Percentiles rank a stretch among this genome's conserved stretches.
Conservation (phyloP, 805 yeast genomes). For the Vanderwaltozyma tropicalis region DNA sequence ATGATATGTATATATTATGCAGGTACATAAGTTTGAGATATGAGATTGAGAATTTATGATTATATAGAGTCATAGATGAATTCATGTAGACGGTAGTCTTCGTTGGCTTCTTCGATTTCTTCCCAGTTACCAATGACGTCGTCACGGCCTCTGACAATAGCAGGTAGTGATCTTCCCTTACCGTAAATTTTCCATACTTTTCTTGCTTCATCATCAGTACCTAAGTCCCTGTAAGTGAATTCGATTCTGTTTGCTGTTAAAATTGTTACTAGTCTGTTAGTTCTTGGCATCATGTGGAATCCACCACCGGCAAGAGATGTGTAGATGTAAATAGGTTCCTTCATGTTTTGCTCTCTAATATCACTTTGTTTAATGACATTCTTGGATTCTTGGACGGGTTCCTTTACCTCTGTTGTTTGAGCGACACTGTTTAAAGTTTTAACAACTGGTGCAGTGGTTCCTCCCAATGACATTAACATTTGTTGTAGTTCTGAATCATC, state of each 20-base stretch:
- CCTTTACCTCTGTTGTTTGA: neutral
- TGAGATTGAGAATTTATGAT: no score
- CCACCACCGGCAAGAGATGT: constrained; percentile 86
- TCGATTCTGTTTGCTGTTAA: constrained; percentile 62
- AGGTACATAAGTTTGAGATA: no score
- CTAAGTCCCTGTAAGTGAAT: constrained; percentile 64
- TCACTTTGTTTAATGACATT: constrained; percentile 9
- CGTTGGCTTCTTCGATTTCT: constrained; percentile 80
- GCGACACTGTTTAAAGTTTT: neutral
- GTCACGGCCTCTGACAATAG: constrained; percentile 72
- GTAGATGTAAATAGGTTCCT: constrained; percentile 61
- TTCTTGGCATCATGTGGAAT: constrained; percentile 64
- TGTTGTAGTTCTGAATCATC: constrained; percentile 16
- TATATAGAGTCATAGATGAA: constrained; percentile 54
- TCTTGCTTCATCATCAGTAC: constrained; percentile 81
- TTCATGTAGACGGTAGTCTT: constrained; percentile 55
- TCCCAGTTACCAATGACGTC: constrained; percentile 78
- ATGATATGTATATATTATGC: neutral
- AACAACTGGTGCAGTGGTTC: neutral
- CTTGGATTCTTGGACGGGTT: neutral
- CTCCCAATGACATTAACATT: constrained; percentile 11
- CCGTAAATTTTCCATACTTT: constrained; percentile 71
- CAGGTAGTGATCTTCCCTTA: constrained; percentile 69
- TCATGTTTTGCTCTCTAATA: constrained; percentile 23
- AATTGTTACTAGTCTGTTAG: constrained; percentile 66